A percentile compares a stretch with the other conserved stretches of the same genome.
Evolutionary conservation across 768 basidiomycete species (phyloP).

Genomic region (Pisolithus orientalis): DNA sequence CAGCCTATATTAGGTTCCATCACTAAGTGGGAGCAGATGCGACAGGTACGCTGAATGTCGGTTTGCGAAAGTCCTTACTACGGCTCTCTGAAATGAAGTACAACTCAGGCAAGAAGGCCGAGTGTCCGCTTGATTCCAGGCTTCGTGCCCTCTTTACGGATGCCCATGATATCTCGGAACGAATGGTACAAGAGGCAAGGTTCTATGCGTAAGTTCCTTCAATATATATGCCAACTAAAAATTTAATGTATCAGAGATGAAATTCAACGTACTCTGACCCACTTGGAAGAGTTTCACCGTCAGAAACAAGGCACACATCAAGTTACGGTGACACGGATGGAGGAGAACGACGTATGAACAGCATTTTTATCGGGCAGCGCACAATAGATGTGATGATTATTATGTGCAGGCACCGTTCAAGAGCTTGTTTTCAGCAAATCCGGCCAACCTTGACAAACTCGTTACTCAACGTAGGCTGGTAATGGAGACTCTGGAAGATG

Average conservation of each 20-base stretch:
- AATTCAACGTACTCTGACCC: slow-evolving; percentile 12
- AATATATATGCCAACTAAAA: neutral
- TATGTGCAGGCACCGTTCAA: slow-evolving; percentile 17
- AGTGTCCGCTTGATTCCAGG: slow-evolving; percentile 17
- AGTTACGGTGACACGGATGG: slow-evolving; percentile 4
- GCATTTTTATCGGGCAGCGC: neutral
- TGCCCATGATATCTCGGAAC: slow-evolving; percentile 8
- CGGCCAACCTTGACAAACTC: slow-evolving; percentile 27
- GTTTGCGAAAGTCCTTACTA: neutral
- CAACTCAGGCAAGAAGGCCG: slow-evolving; percentile 4
- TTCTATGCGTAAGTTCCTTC: slow-evolving; percentile 18
- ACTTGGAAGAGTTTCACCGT: slow-evolving; percentile 17
- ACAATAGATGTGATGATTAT: slow-evolving; percentile 1
- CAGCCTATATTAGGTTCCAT: no score
- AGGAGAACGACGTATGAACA: slow-evolving; percentile 12
- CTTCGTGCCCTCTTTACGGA: slow-evolving; percentile 13
- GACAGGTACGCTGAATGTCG: neutral
- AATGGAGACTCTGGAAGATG: slow-evolving; percentile 26
- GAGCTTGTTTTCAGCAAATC: slow-evolving; percentile 16
- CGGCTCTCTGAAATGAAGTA: neutral
- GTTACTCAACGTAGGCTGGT: slow-evolving; percentile 24
- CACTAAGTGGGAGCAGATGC: no score
- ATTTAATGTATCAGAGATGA: slow-evolving; percentile 11
- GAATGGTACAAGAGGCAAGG: slow-evolving; percentile 21
- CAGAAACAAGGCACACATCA: slow-evolving; percentile 6